Percentiles rank a stretch among this genome's conserved stretches.
Evolutionary conservation across 2,329 filamentous ascomycete species (phyloP).

Genomic region (Allantophomopsis cytisporea): DNA sequence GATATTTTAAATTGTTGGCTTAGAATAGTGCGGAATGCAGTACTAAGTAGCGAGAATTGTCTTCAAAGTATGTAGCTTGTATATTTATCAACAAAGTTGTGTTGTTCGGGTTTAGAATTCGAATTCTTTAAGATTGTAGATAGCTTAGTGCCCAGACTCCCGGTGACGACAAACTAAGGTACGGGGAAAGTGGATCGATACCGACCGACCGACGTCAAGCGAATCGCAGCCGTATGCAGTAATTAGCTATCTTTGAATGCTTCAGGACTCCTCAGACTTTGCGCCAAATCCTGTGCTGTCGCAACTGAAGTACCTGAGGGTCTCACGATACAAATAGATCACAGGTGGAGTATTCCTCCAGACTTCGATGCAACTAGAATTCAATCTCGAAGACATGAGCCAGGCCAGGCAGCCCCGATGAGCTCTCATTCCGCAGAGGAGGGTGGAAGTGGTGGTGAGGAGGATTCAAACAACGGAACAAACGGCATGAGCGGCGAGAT

Average conservation of each 20-base stretch:
- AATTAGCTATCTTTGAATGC: not conserved
- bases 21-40: not conserved
- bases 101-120: too few species aligned
- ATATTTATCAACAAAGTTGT: conserved; percentile 3
- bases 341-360: too few species aligned
- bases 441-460: conserved; percentile 40
- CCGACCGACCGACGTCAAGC: too few species aligned
- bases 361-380: conserved; percentile 2
- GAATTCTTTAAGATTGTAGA: too few species aligned
- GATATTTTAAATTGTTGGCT: not conserved
- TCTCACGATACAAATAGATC: too few species aligned
- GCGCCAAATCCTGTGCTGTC: not conserved
- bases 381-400: conserved; percentile 16
- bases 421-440: conserved; percentile 53
- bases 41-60: not conserved
- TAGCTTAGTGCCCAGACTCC: too few species aligned
- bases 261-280: too few species aligned
- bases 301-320: too few species aligned
- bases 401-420: conserved; percentile 37
- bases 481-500: too few species aligned
- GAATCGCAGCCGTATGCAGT: too few species aligned
- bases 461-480: conserved; percentile 30
- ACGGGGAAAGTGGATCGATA: too few species aligned
- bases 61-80: not conserved
- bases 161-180: too few species aligned